These are phyloP conservation scores for Alternaria arbusti DNA, from an alignment of 2,329 filamentous ascomycete genomes.

Conservation along the genomic window DNA sequence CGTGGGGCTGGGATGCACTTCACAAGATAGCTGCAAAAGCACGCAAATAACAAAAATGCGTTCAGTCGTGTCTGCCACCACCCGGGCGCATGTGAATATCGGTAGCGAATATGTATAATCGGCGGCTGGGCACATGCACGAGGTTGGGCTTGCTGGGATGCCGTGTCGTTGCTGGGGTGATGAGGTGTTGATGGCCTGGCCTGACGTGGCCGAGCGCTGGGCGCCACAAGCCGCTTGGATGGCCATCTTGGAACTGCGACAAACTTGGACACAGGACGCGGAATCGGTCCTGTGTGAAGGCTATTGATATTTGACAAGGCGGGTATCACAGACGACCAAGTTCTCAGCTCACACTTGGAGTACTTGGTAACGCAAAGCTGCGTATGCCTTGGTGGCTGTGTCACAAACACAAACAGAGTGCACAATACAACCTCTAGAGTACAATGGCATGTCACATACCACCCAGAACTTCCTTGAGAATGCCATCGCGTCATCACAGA, in stretches of 20 bases:
- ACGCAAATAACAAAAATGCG: conserved; percentile 4
- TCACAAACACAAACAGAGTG: background rate
- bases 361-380: background rate
- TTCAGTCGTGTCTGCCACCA: background rate
- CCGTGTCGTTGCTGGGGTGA: conserved; percentile 39
- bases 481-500: conserved; percentile 1
- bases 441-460: background rate
- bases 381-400: background rate
- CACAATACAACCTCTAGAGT: background rate
- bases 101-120: conserved; percentile 38
- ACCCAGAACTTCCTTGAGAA: background rate
- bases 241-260: conserved; percentile 13
- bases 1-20: conserved; percentile 24
- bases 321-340: conserved; percentile 1
- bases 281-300: conserved; percentile 1
- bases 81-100: conserved; percentile 5
- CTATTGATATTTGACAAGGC: background rate
- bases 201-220: conserved; percentile 34
- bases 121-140: conserved; percentile 17
- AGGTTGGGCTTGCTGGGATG: conserved; percentile 20
- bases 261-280: background rate
- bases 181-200: conserved; percentile 27
- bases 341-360: background rate
- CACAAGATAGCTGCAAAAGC: background rate
- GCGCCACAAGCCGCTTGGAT: conserved; percentile 17